Conservation (phyloP, 306 rosid species). For the Sicyos baderoa region DNA sequence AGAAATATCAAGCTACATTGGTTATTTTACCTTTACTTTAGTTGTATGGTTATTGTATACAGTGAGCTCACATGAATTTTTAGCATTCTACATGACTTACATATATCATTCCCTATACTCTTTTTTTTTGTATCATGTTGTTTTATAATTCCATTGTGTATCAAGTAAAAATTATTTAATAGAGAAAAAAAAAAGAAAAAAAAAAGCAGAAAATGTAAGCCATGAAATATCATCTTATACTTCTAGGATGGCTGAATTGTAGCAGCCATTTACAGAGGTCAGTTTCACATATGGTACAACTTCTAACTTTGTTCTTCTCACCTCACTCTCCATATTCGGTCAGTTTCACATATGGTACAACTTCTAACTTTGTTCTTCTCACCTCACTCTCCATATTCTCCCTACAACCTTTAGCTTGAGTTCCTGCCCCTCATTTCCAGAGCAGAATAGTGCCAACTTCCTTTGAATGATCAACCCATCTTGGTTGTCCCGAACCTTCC, state of each 20-base stretch:
- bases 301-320: not conserved
- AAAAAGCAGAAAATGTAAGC: not conserved
- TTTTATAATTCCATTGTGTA: not conserved
- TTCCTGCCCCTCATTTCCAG: constrained; percentile 38
- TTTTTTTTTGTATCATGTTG: not conserved
- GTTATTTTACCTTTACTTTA: too few relatives aligned
- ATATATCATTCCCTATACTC: too few relatives aligned
- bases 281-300: constrained; percentile 1
- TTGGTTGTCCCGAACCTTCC: constrained; percentile 42
- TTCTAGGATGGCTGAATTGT: constrained; percentile 4
- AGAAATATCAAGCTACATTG: too few relatives aligned
- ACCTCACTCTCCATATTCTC: constrained; percentile 43
- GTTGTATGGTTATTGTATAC: too few relatives aligned
- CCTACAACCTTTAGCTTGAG: constrained; percentile 44
- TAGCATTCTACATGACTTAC: too few relatives aligned
- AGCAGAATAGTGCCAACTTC: constrained; percentile 42
- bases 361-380: constrained; percentile 16
- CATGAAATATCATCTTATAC: not conserved
- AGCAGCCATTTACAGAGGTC: constrained; percentile 6
- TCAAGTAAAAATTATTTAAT: not conserved
- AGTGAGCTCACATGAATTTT: too few relatives aligned
- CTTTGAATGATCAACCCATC: constrained; percentile 48
- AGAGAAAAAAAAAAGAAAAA: not conserved
- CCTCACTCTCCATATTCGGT: too few relatives aligned
- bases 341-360: too few relatives aligned